phyloP scores from a whole-genome alignment of 768 basidiomycete genomes.

The Lactarius vividus region DNA sequence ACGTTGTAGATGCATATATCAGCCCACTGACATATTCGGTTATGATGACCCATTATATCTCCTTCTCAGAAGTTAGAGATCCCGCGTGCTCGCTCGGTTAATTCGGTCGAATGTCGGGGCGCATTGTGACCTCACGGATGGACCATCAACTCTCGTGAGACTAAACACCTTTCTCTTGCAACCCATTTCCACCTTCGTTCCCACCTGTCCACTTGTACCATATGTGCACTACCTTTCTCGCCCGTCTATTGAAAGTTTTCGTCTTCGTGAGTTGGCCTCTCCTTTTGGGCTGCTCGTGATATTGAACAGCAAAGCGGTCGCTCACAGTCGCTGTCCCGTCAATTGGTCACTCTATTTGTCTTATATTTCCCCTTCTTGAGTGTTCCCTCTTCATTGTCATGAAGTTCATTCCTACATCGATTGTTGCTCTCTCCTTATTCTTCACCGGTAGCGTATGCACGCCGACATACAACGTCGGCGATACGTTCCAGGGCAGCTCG shows the following conservation, averaged over 20 bases:
- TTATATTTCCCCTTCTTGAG: too few species aligned
- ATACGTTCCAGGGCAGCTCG: too few species aligned
- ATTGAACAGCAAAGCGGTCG: slow-evolving; percentile 5
- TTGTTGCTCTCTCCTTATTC: too few species aligned
- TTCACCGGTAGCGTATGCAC: too few species aligned
- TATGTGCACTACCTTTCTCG: background rate
- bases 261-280: background rate
- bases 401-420: too few species aligned
- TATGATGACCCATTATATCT: background rate
- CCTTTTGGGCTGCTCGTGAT: background rate
- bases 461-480: too few species aligned
- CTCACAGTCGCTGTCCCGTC: background rate
- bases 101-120: background rate
- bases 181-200: background rate
- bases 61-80: background rate
- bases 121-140: background rate
- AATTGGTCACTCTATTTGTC: slow-evolving; percentile 31
- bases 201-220: background rate
- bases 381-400: too few species aligned
- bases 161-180: background rate
- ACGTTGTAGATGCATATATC: background rate
- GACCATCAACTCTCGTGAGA: background rate
- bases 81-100: background rate
- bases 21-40: background rate
- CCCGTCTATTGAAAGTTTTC: background rate